These are phyloP conservation scores for Trypanosoma mega DNA, from an alignment of 208 protist genomes.

Conservation along the genomic window DNA sequence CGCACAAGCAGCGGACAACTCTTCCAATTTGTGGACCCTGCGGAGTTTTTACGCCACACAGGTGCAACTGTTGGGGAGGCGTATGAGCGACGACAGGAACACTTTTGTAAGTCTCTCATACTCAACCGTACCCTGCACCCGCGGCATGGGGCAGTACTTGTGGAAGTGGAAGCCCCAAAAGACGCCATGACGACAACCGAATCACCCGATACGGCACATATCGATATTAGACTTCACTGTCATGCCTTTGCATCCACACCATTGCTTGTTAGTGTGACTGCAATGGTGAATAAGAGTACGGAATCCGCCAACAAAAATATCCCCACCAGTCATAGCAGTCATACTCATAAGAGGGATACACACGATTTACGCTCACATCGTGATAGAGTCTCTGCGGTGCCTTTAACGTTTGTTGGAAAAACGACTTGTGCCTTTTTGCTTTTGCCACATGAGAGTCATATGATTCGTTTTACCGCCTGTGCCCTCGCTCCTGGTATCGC, in stretches of 20 bases:
- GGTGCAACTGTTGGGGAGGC: constrained; percentile 17
- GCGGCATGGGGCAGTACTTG: constrained; percentile 45
- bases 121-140: constrained; percentile 37
- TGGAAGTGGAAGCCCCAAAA: constrained; percentile 26
- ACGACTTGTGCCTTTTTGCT: constrained; percentile 60
- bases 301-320: no score
- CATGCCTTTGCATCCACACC: constrained; percentile 59
- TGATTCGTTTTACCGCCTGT: constrained; percentile 59
- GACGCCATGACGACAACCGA: constrained; percentile 23
- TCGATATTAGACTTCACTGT: constrained; percentile 58
- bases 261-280: constrained; percentile 58
- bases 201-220: constrained; percentile 32
- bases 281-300: constrained; percentile 18
- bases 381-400: constrained; percentile 27
- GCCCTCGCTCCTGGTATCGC: constrained; percentile 58
- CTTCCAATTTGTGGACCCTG: constrained; percentile 72
- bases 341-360: no score
- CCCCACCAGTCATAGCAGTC: no score
- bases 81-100: constrained; percentile 39
- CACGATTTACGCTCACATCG: no score
- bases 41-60: constrained; percentile 33
- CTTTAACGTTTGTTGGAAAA: constrained; percentile 67
- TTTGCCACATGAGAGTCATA: constrained; percentile 54
- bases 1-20: constrained; percentile 42
- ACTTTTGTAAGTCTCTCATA: constrained; percentile 52